Percentiles rank a stretch among this genome's conserved stretches.
These are phyloP conservation scores for Micractinium conductrix DNA, from an alignment of 139 green algal genomes.

Conservation along the genomic window DNA sequence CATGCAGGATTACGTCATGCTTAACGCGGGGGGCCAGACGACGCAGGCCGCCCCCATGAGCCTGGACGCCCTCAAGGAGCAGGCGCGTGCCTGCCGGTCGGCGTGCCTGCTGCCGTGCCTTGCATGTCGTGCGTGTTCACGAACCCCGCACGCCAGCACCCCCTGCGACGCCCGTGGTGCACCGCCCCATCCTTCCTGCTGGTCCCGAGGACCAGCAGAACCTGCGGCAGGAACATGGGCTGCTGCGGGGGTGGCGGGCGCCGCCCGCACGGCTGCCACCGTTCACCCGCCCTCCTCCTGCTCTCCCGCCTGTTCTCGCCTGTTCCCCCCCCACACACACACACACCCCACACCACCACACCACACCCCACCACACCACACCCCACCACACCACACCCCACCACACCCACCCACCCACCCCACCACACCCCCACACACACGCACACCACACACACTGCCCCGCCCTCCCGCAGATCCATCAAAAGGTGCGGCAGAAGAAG, in stretches of 20 bases:
- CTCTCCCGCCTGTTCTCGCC: no score
- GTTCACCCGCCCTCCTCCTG: no score
- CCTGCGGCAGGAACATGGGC: no score
- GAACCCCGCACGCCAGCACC: no score
- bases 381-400: not conserved
- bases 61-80: slow-evolving; percentile 22
- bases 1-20: slow-evolving; percentile 32
- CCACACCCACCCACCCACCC: not conserved
- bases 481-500: slow-evolving; percentile 19
- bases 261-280: no score
- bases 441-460: not conserved
- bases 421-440: not conserved
- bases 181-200: no score
- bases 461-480: slow-evolving; percentile 3
- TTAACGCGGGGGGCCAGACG: not conserved
- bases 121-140: not conserved
- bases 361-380: not conserved
- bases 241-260: no score
- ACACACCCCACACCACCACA: no score
- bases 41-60: slow-evolving; percentile 4
- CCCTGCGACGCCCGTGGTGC: no score
- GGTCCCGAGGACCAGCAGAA: no score
- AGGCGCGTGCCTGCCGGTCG: slow-evolving; percentile 1
- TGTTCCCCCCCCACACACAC: no score
- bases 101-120: no score